These are phyloP conservation scores for Neopestalotiopsis rosae DNA, from an alignment of 2,329 filamentous ascomycete species.

Conservation along the genomic window DNA sequence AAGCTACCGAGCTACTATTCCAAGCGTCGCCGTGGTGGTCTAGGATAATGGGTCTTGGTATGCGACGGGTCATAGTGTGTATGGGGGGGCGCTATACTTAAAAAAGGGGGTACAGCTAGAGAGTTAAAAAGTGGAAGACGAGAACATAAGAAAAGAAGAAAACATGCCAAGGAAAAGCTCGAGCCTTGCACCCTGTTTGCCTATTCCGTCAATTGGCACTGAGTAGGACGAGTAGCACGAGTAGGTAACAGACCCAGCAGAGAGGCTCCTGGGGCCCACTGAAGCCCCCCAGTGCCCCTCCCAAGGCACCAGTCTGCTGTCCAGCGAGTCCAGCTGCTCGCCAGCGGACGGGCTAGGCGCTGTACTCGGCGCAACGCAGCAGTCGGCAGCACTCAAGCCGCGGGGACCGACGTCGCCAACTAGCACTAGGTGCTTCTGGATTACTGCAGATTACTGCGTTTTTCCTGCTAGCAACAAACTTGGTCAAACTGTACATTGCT, in stretches of 20 bases:
- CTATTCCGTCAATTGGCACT: background rate
- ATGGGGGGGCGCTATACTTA: background rate
- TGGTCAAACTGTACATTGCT: background rate
- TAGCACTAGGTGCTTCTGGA: background rate
- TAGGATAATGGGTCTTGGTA: no score
- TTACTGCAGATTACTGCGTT: background rate
- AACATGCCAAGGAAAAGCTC: background rate
- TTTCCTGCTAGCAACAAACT: background rate
- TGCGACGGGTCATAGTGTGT: no score
- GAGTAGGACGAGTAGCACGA: no score
- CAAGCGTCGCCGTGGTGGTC: background rate
- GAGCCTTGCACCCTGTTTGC: background rate
- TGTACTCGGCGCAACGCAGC: background rate
- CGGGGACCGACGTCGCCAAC: background rate
- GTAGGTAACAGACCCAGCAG: no score
- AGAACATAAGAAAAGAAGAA: no score
- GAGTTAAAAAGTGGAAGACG: no score
- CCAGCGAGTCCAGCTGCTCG: no score
- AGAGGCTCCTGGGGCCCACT: no score
- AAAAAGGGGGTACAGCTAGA: background rate
- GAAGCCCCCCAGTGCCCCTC: no score
- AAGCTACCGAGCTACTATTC: background rate
- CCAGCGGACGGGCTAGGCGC: background rate
- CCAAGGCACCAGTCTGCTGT: no score
- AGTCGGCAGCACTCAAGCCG: background rate